Percentiles rank a stretch among this genome's conserved stretches.
These are phyloP conservation scores for Helicostylum pulchrum DNA, from an alignment of 192 early-diverging fungal genomes.

Conservation along the genomic window DNA sequence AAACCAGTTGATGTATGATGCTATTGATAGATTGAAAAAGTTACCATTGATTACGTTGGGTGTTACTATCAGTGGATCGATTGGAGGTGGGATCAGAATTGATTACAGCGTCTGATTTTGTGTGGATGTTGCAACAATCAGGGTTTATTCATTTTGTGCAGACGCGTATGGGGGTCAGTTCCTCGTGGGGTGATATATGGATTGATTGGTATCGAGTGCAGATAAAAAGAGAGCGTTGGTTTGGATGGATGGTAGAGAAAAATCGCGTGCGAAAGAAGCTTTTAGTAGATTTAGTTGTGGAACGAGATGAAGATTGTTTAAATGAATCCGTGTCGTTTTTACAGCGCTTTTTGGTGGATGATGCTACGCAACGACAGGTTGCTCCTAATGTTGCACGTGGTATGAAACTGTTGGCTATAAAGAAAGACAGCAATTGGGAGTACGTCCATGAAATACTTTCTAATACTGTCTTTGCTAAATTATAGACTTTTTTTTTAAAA, in stretches of 20 bases:
- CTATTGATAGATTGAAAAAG: slow-evolving; percentile 45
- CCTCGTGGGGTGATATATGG: slow-evolving; percentile 65
- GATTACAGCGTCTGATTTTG: slow-evolving; percentile 55
- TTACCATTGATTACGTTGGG: slow-evolving; percentile 60
- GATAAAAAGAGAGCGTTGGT: slow-evolving; percentile 44
- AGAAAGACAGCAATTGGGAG: slow-evolving; percentile 32
- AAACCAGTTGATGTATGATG: slow-evolving; percentile 60
- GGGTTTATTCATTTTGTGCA: slow-evolving; percentile 49
- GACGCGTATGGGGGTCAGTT: slow-evolving; percentile 54
- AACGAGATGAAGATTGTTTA: slow-evolving; percentile 2
- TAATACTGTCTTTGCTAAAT: slow-evolving; percentile 4
- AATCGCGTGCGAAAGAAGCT: slow-evolving; percentile 35
- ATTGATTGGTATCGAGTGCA: slow-evolving; percentile 41
- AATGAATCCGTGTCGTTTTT: slow-evolving; percentile 36
- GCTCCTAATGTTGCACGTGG: slow-evolving; percentile 46
- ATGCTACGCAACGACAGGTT: slow-evolving; percentile 23
- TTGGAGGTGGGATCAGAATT: slow-evolving; percentile 70
- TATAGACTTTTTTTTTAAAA: too few relatives aligned
- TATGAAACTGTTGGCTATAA: slow-evolving; percentile 46
- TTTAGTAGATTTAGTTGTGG: slow-evolving; percentile 37
- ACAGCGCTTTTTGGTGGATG: slow-evolving; percentile 33
- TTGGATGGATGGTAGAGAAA: slow-evolving; percentile 43
- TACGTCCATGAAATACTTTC: slow-evolving; percentile 16
- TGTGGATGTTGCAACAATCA: slow-evolving; percentile 39
- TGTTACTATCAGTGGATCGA: slow-evolving; percentile 55